Conservation (phyloP, 257 asterid species). For the Solanum rostratum region DNA sequence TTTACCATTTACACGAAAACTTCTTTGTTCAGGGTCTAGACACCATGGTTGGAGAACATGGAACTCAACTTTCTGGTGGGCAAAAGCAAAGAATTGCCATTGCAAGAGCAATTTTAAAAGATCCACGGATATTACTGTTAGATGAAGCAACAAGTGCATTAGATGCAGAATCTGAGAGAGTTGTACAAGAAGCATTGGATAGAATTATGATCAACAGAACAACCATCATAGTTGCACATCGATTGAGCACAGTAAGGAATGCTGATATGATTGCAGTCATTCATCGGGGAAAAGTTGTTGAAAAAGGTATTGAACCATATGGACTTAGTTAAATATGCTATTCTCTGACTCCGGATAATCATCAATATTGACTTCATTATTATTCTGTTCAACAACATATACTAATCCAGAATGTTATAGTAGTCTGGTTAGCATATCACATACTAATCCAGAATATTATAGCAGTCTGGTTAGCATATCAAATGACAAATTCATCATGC, state of each 20-base stretch:
- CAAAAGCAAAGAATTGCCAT: conserved; percentile 86
- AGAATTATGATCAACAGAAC: conserved; percentile 78
- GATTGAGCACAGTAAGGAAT: conserved; percentile 67
- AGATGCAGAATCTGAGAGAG: conserved; percentile 82
- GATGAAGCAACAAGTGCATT: conserved; percentile 91
- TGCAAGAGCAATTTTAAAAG: conserved; percentile 72
- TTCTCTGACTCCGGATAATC: not conserved
- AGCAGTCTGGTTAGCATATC: not conserved
- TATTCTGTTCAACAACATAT: not conserved
- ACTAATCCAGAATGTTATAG: not conserved
- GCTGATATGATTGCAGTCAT: conserved; percentile 74
- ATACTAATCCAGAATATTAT: not conserved
- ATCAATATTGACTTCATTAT: not conserved
- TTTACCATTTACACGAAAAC: not conserved
- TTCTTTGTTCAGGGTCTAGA: conserved; percentile 45
- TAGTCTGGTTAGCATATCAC: not conserved
- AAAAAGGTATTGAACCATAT: conserved; percentile 40
- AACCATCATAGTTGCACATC: conserved; percentile 78
- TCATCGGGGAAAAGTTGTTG: conserved; percentile 68
- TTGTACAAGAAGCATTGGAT: conserved; percentile 81
- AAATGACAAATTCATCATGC: not conserved
- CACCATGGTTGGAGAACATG: conserved; percentile 78
- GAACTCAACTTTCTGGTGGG: conserved; percentile 90
- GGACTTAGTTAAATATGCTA: not conserved
- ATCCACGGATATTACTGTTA: conserved; percentile 65